Base-by-base conservation (phyloP, 1,139 yeast genomes). In the Hansenula anomala region DNA sequence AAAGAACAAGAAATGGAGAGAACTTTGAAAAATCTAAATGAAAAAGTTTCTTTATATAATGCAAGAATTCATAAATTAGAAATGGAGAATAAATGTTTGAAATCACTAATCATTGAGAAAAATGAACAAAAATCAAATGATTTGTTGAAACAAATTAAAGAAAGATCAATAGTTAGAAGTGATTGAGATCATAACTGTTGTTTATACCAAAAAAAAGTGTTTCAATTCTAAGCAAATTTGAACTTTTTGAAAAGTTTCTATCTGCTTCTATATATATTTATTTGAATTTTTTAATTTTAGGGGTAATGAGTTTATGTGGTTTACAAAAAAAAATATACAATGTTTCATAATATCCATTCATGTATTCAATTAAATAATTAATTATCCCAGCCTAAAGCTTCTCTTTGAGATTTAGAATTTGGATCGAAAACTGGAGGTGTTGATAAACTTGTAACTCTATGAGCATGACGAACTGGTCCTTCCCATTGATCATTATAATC, bases 1-100 rank as follows among this genome's bases (percentile, higher is more conserved):
- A 75, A 70, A 59, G 82, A 76, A 51, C 73, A 71, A 55, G 78
- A 75, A 52, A 71, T 78, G 79, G 78, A 74, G 49, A 65, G 68
- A 43, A 67, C 58, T 39, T 65, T 78, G 32, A 65, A 60, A 42
- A 66, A 65, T 32, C 65, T 77, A 11, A 40, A 44, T 16, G 52
- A 45, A 22, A 60, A 59, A 42, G 67, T 74, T 27, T 50, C 50
- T 17, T 42, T 44, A 10, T 66, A 72, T 46, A 76, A 73, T 47
- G 61, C 63, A 49, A 68, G 66, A 46, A 63, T 75, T 46, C 66
- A 66, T 52, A 66, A 72, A 26, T 55, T 74, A 44, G 79, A 75
- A 53, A 67, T 72, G 69, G 80, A 74, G 56, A 75, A 75, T 59
- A 66, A 67, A 47, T 69, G 75, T 46, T 61, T 75, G 43, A 71